These are phyloP conservation scores for Emiliania huxleyi DNA, from an alignment of 78 protist genomes.

Conservation along the genomic window DNA sequence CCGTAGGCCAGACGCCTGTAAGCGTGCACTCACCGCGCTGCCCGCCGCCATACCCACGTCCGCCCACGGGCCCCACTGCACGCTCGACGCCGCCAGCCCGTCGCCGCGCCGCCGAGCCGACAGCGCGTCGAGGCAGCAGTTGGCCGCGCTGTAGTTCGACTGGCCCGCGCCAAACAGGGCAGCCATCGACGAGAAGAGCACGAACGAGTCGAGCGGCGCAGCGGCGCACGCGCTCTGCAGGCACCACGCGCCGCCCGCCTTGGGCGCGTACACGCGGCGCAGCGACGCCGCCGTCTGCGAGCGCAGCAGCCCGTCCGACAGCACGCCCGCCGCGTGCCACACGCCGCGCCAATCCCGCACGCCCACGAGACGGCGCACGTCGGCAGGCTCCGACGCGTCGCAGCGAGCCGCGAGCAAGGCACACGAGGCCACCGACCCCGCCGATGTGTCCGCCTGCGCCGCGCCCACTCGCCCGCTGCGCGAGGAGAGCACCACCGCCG, in stretches of 20 bases:
- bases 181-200: background rate
- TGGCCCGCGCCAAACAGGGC: background rate
- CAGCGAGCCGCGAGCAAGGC: background rate
- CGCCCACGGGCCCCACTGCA: background rate
- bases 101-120: background rate
- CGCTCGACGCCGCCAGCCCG: background rate
- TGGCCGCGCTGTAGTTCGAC: slow-evolving; percentile 2
- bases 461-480: background rate
- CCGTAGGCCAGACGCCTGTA: background rate
- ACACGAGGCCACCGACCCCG: background rate
- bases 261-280: background rate
- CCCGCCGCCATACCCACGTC: background rate
- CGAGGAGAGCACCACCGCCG: background rate
- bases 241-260: background rate
- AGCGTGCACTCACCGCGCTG: background rate
- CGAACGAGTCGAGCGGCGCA: background rate
- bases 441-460: background rate
- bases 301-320: background rate
- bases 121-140: background rate
- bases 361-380: background rate
- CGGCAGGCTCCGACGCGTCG: background rate
- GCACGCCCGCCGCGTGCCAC: background rate
- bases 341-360: background rate
- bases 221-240: background rate
- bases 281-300: background rate